phyloP scores from a whole-genome alignment of 1,284 basidiomycete genomes.

The Ganoderma leucocontextum region DNA sequence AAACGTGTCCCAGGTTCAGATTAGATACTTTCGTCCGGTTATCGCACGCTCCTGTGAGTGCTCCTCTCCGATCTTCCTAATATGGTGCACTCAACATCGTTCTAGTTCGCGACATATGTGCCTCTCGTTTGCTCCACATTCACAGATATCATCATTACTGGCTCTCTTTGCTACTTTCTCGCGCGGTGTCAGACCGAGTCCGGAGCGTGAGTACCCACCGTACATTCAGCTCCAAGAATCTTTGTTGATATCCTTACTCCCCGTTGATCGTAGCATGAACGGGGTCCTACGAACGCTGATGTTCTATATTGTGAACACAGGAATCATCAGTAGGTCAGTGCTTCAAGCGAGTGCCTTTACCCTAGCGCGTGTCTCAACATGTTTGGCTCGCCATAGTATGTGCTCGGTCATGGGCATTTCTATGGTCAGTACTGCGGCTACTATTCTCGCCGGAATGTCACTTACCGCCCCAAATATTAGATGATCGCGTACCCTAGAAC shows the following conservation, averaged over 20 bases:
- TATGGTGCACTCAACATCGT: background rate
- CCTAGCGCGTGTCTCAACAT: background rate
- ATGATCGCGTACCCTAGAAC: conserved; percentile 37
- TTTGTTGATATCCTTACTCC: too few relatives aligned
- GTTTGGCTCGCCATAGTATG: conserved; percentile 24
- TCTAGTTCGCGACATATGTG: conserved; percentile 36
- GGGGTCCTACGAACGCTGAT: conserved; percentile 32
- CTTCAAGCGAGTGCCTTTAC: background rate
- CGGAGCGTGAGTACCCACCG: conserved; percentile 23
- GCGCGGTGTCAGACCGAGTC: conserved; percentile 31
- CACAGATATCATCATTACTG: conserved; percentile 34
- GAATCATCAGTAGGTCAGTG: conserved; percentile 35
- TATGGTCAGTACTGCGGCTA: conserved; percentile 23
- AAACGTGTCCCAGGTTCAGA: conserved; percentile 17
- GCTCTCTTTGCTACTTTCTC: conserved; percentile 35
- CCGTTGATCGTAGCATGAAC: conserved; percentile 26
- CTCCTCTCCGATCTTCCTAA: background rate
- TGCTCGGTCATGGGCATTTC: conserved; percentile 38
- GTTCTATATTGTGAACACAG: conserved; percentile 36
- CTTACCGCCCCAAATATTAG: conserved; percentile 16
- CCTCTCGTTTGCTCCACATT: conserved; percentile 30
- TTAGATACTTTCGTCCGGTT: conserved; percentile 24
- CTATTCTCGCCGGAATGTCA: background rate
- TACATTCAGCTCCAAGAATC: background rate
- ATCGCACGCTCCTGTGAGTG: conserved; percentile 20